phyloP scores from a whole-genome alignment of 2,329 filamentous ascomycete species.

The Curvularia spicifera region DNA sequence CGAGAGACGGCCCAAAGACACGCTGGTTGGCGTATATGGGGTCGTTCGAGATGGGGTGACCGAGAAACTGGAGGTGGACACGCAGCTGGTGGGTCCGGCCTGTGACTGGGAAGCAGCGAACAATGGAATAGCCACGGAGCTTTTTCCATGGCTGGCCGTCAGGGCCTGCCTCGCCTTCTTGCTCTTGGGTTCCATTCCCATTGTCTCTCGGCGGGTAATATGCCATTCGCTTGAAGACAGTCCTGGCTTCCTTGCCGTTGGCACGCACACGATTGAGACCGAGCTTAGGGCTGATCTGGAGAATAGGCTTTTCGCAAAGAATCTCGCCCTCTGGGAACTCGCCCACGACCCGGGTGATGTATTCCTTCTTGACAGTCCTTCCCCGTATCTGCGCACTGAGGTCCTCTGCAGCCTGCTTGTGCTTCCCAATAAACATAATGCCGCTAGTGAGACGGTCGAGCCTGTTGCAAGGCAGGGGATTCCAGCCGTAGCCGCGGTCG shows the following conservation, averaged over 20 bases:
- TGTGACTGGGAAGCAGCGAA: constrained; percentile 90
- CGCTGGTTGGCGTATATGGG: constrained; percentile 95
- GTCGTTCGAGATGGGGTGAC: constrained; percentile 95
- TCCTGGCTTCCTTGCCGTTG: constrained; percentile 86
- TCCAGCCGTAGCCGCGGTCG: constrained; percentile 66
- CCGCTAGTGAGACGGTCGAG: constrained; percentile 92
- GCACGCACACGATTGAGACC: constrained; percentile 94
- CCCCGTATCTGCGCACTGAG: constrained; percentile 78
- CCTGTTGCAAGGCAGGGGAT: constrained; percentile 82
- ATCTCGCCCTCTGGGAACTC: constrained; percentile 91
- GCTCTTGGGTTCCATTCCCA: constrained; percentile 13
- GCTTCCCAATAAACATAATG: constrained; percentile 97
- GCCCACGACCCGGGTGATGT: constrained; percentile 88
- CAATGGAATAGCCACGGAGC: constrained; percentile 84
- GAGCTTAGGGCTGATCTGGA: constrained; percentile 92
- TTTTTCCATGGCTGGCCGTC: constrained; percentile 58
- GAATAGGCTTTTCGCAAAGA: constrained; percentile 90
- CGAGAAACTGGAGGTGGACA: constrained; percentile 92
- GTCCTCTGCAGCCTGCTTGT: constrained; percentile 76
- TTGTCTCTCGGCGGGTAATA: constrained; percentile 73
- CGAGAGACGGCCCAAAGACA: constrained; percentile 86
- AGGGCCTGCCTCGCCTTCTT: constrained; percentile 29
- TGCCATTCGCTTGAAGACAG: constrained; percentile 89
- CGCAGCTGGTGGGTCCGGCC: constrained; percentile 94
- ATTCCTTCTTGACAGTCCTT: constrained; percentile 91